phyloP scores from a whole-genome alignment of 768 basidiomycete species.

The Crucibulum laeve region DNA sequence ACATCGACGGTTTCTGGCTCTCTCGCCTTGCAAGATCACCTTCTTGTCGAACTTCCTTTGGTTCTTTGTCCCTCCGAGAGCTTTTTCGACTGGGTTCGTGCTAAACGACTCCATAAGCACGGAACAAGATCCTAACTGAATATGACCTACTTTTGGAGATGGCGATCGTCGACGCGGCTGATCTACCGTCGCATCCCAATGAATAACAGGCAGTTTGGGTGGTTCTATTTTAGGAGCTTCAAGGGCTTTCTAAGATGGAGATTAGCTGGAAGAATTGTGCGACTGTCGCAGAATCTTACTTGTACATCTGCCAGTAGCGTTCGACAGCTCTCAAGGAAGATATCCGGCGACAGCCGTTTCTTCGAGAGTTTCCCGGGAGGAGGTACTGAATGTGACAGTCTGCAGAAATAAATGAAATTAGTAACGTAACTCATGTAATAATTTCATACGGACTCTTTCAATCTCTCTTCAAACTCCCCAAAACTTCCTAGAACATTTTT shows the following conservation, averaged over 20 bases:
- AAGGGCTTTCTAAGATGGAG: neutral
- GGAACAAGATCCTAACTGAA: neutral
- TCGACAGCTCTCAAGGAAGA: neutral
- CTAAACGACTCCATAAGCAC: neutral
- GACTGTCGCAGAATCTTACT: neutral
- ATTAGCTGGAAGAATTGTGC: neutral
- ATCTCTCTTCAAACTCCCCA: neutral
- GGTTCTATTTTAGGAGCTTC: neutral
- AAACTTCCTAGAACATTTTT: neutral
- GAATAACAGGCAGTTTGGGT: neutral
- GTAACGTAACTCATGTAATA: neutral
- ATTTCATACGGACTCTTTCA: neutral
- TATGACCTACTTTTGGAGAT: neutral
- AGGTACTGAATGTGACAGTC: neutral
- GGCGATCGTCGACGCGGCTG: neutral
- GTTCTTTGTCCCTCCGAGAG: neutral
- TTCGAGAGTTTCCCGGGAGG: slow-evolving; percentile 2
- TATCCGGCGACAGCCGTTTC: neutral
- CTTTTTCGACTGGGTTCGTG: neutral
- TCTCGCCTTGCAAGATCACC: neutral
- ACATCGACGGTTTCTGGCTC: neutral
- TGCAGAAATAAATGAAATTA: neutral
- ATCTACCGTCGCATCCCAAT: neutral
- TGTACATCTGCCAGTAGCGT: slow-evolving; percentile 1
- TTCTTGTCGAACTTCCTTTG: neutral